These are phyloP conservation scores for Cucurbita pepo DNA, from an alignment of 306 rosid species.

Conservation along the genomic window DNA sequence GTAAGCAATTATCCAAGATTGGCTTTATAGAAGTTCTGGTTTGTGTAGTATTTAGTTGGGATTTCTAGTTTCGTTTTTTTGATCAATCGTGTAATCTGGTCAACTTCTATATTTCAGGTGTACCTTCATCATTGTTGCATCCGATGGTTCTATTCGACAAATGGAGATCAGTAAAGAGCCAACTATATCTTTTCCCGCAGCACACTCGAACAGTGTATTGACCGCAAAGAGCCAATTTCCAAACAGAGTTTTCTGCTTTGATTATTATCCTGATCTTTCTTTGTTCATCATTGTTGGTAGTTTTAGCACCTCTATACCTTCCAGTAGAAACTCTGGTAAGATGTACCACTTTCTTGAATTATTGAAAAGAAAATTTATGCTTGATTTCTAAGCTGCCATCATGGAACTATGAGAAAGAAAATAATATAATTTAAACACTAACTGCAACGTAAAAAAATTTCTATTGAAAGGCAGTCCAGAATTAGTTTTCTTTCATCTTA, in stretches of 20 bases:
- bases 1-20: conserved; percentile 30
- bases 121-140: conserved; percentile 53
- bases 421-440: not conserved
- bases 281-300: conserved; percentile 43
- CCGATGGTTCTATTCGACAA: conserved; percentile 65
- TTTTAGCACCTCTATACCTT: conserved; percentile 14
- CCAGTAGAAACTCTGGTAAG: conserved; percentile 40
- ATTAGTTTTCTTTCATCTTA: not conserved
- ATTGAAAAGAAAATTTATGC: not conserved
- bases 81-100: not conserved
- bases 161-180: conserved; percentile 61
- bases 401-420: not conserved
- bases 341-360: conserved; percentile 7
- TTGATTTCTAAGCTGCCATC: not conserved
- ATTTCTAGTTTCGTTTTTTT: not conserved
- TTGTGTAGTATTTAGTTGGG: not conserved
- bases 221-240: conserved; percentile 21
- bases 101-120: conserved; percentile 33
- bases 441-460: not conserved
- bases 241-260: conserved; percentile 37
- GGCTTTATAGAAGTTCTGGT: not conserved
- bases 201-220: conserved; percentile 20
- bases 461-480: not conserved
- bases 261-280: conserved; percentile 40
- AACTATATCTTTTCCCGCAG: conserved; percentile 30